Evolutionary conservation across 139 green algal genomes (phyloP).

Genomic region (Chlamydomonas schloesseri): DNA sequence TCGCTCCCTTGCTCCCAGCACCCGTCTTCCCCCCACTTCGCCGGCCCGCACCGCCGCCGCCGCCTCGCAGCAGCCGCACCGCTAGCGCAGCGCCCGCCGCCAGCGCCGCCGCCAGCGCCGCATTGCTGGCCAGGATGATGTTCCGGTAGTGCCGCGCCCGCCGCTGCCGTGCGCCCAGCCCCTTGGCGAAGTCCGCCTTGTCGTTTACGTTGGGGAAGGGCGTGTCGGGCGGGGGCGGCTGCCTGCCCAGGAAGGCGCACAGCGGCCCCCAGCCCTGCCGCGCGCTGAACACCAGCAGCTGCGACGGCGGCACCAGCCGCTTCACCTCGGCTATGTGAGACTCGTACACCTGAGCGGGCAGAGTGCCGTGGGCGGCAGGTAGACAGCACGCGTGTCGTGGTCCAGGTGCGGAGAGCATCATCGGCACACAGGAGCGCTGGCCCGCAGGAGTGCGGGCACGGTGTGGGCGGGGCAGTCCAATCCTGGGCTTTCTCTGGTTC

Average conservation of each 20-base stretch:
- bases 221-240: not conserved
- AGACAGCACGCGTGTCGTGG: too few relatives aligned
- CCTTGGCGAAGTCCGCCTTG: not conserved
- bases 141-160: too few relatives aligned
- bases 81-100: not conserved
- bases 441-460: too few relatives aligned
- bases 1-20: too few relatives aligned
- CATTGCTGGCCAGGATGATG: too few relatives aligned
- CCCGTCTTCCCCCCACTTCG: too few relatives aligned
- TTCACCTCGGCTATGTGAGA: not conserved
- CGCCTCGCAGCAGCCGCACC: not conserved
- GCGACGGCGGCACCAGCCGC: slow-evolving; percentile 1
- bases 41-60: too few relatives aligned
- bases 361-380: too few relatives aligned
- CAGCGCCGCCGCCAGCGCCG: not conserved
- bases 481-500: too few relatives aligned
- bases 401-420: too few relatives aligned
- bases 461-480: too few relatives aligned
- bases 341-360: not conserved
- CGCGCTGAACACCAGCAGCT: slow-evolving; percentile 45
- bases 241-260: slow-evolving; percentile 40
- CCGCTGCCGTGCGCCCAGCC: not conserved
- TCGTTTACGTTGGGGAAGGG: slow-evolving; percentile 35
- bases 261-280: slow-evolving; percentile 43
- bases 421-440: too few relatives aligned